Base-by-base conservation (phyloP, 495 filamentous ascomycete genomes). In the Entonaema liquescens region DNA sequence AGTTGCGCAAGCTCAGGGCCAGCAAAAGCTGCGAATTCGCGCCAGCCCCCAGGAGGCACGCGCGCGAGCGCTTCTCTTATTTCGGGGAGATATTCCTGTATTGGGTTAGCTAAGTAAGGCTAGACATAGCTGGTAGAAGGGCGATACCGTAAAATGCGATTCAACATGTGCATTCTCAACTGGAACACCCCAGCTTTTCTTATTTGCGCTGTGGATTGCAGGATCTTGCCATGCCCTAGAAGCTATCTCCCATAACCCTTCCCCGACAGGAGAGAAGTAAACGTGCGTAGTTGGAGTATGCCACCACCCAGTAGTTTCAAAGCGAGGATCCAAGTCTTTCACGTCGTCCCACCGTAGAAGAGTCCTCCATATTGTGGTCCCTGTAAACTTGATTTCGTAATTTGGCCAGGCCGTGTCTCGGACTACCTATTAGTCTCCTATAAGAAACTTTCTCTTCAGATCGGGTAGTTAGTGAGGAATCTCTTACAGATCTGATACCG, bases 401-500 rank as follows among this genome's bases (percentile, higher is more conserved):
- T 74, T 65, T 2, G 76, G 74, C 54, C 80, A 82, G 0, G 78
- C 65, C 3, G 65, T 59, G 60, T 78, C 67, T 29, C 75, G 26
- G 29, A 73, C 71, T 4, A 74, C 75, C 73, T 77, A 23, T 55
- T 56, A 54, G 13, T n/a, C 21, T n/a, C 26, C 4, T 33, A 42
- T 67, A 44, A 70, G 59, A 13, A 36, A 23, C 42, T 2, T 54
- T 49, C 35, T 59, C 62, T 26, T 29, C n/a, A 25, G 35, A 29
- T 71, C 63, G 35, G 49, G 71, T 64, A 29, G 49, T 40, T 1
- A 47, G 40, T 63, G 23, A 17, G 29, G 11, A 11, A 49, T 44
- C 49, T 33, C 71, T 35, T 57, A 87, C 83, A 2, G 84, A 87
- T 65, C 82, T 78, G 57, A 87, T 84, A 12, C 84, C 84, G 72